Evolutionary conservation across 2,329 filamentous ascomycete species (phyloP), one percentile per base, ranked within the genome.

Genomic region (Trichoderma afroharzianum): DNA sequence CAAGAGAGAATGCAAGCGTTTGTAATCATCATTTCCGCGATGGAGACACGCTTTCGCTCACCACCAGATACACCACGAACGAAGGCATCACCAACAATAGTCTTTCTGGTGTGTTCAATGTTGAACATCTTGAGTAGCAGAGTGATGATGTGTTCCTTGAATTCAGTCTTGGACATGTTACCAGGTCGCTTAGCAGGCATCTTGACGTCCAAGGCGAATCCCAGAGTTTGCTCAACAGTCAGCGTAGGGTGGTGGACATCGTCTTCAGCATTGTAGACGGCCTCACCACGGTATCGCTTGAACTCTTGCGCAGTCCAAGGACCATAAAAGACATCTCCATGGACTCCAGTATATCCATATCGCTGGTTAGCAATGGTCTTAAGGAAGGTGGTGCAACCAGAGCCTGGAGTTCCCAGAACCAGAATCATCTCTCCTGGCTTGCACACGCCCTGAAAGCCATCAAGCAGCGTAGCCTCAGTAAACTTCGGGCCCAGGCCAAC

Each of bases 111-210:
- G 80, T 97, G 94, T 80, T 95, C 92, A 68, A 97, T 97, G 78
- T 95, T 96, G 85, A 97, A 97, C 92, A 97, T 96, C 78, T 93
- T 93, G 66, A 97, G 85, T 72, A 97, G 85, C 77, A 91, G 88
- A 21, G 89, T 86, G 73, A 95, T 86, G 71, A 97, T 90, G 75
- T 90, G 89, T 63, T 92, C 86, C 83, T 95, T 95, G 84, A 95
- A 95, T 18, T 92, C 90, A 6, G 82, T 80, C 79, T 92, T 92
- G 50, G 88, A 90, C 75, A 96, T 87, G 26, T 93, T 93, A 4
- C 86, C 88, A 0, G 93, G 92, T 61, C 93, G 86, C 80, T 95
- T 94, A 18, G 92, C 91, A 6, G 95, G 94, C 15, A 93, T 91
- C 82, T 97, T 97, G 36, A 91, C 93, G 77, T 96, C 92, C 4